These are phyloP conservation scores for Botryosphaeria agaves DNA, from an alignment of 2,329 filamentous ascomycete genomes.

Conservation along the genomic window DNA sequence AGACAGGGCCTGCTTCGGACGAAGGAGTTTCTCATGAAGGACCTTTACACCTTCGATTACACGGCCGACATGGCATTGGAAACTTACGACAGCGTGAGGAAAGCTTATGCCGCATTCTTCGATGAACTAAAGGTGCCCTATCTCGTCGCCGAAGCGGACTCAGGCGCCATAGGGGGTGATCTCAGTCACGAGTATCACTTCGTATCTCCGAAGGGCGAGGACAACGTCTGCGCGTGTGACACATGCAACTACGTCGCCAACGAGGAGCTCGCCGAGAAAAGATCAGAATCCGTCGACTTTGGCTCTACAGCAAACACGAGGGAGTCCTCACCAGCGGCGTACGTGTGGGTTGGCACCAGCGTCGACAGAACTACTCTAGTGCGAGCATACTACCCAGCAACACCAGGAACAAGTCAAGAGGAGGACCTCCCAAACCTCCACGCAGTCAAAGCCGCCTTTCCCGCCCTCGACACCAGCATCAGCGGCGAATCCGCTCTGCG, in stretches of 20 bases:
- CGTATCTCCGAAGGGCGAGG: conserved; percentile 62
- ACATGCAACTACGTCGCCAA: conserved; percentile 66
- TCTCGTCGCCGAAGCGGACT: conserved; percentile 73
- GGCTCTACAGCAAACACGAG: too few species aligned
- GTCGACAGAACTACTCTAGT: conserved; percentile 51
- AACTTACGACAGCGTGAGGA: conserved; percentile 61
- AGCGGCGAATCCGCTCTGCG: conserved; percentile 25
- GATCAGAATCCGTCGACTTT: too few species aligned
- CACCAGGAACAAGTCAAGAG: conserved; percentile 6
- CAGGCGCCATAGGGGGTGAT: conserved; percentile 88
- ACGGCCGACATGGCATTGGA: conserved; percentile 49
- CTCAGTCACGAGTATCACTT: conserved; percentile 94
- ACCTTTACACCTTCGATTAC: conserved; percentile 87
- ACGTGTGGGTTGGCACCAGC: conserved; percentile 46
- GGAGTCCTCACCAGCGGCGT: conserved; percentile 4
- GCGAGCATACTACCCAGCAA: conserved; percentile 46
- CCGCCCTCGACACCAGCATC: conserved; percentile 55
- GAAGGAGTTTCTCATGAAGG: conserved; percentile 94
- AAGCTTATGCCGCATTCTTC: conserved; percentile 62
- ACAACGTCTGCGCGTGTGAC: conserved; percentile 61
- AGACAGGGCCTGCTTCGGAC: conserved; percentile 75
- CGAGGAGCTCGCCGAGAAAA: conserved; percentile 56
- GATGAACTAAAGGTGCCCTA: conserved; percentile 70
- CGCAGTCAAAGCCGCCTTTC: conserved; percentile 47
- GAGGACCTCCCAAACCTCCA: conserved; percentile 36